Percentiles rank a stretch among this genome's conserved stretches.
Conservation (phyloP, 306 rosid species). For the Cicer bijugum region DNA sequence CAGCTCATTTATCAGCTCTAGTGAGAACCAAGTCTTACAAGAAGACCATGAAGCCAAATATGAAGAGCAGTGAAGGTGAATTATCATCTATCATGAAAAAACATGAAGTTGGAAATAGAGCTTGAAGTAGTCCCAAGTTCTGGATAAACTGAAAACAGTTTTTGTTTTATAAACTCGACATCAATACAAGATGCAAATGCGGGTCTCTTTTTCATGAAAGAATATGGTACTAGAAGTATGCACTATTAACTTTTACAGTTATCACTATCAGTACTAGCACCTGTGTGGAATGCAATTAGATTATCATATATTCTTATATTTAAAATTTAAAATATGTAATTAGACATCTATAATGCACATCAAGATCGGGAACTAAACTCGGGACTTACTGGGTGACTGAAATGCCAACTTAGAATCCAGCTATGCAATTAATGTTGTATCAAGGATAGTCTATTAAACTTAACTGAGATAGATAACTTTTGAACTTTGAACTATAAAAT, state of each 20-base stretch:
- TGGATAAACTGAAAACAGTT: conserved; percentile 19
- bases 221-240: conserved; percentile 12
- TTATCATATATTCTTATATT: not conserved
- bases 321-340: not conserved
- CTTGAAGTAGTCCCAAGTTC: conserved; percentile 27
- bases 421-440: too few species aligned
- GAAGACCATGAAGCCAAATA: conserved; percentile 47
- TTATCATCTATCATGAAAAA: conserved; percentile 15
- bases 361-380: not conserved
- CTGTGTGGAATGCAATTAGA: not conserved
- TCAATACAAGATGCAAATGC: conserved; percentile 31
- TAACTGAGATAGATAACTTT: too few species aligned
- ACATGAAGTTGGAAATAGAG: conserved; percentile 27
- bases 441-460: too few species aligned
- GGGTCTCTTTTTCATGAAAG: conserved; percentile 14
- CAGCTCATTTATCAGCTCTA: conserved; percentile 37
- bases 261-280: not conserved
- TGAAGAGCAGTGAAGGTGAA: conserved; percentile 48
- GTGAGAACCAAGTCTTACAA: conserved; percentile 57
- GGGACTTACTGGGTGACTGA: not conserved
- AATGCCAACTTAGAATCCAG: not conserved
- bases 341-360: not conserved
- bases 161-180: conserved; percentile 35
- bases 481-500: too few species aligned
- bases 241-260: not conserved